Percentiles rank a stretch among this genome's conserved stretches.
These are phyloP conservation scores for Boletus rubescentipes DNA, from an alignment of 768 basidiomycete genomes.

Conservation along the genomic window DNA sequence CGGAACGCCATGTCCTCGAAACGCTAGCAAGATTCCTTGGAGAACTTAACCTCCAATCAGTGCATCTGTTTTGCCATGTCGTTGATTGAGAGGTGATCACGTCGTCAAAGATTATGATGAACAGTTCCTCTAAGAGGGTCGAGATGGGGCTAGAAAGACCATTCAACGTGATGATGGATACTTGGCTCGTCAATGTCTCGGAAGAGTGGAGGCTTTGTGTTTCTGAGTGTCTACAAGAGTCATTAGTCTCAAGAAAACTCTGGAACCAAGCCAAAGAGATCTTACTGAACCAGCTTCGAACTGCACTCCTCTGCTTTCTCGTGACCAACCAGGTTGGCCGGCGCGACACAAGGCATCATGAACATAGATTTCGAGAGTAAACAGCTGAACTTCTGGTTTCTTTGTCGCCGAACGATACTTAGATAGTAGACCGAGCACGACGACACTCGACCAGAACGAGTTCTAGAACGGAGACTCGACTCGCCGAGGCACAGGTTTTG, in stretches of 20 bases:
- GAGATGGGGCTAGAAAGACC: conserved; percentile 5
- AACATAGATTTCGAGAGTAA: neutral
- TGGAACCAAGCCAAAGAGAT: neutral
- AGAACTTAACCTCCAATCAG: conserved; percentile 1
- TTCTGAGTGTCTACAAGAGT: neutral
- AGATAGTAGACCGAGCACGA: neutral
- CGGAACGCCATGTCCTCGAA: conserved; percentile 15
- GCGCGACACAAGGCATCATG: neutral
- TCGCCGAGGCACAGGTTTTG: neutral
- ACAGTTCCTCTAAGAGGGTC: conserved; percentile 19
- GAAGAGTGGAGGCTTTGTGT: neutral
- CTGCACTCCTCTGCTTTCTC: neutral
- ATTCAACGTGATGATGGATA: neutral
- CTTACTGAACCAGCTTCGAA: neutral
- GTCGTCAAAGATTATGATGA: conserved; percentile 20
- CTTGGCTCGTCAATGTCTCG: neutral
- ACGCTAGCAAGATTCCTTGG: conserved; percentile 18
- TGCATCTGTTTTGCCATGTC: neutral
- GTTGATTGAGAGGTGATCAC: conserved; percentile 14
- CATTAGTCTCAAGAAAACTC: neutral
- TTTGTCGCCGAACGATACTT: neutral
- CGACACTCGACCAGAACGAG: too few relatives aligned
- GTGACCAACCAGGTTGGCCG: neutral
- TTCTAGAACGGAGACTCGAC: too few relatives aligned
- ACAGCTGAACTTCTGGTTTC: too few relatives aligned